Conservation (phyloP, 1,284 basidiomycete genomes). For the Pulveroboletus ridleyi region DNA sequence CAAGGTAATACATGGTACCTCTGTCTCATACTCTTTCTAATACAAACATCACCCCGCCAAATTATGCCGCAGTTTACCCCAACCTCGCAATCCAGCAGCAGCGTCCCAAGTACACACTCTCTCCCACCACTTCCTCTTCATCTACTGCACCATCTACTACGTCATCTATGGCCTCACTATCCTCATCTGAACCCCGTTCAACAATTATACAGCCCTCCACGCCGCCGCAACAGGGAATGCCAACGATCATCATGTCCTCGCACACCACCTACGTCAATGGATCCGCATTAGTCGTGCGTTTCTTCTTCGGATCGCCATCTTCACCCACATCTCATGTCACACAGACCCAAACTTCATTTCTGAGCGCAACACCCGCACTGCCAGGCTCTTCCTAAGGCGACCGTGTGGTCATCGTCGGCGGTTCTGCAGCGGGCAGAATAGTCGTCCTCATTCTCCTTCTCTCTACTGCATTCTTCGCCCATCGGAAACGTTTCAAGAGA, state of each 20-base stretch:
- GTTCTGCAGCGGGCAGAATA: constrained; percentile 50
- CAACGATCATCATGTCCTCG: constrained; percentile 28
- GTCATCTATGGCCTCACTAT: constrained; percentile 3
- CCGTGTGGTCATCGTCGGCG: constrained; percentile 52
- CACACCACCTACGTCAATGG: constrained; percentile 30
- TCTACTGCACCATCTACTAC: not conserved
- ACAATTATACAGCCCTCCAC: constrained; percentile 7
- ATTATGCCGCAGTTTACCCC: constrained; percentile 16
- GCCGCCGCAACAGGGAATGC: constrained; percentile 9
- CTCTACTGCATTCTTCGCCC: constrained; percentile 47
- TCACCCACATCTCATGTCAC: not conserved
- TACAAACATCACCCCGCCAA: not conserved
- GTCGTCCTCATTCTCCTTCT: constrained; percentile 46
- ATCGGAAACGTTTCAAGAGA: constrained; percentile 48
- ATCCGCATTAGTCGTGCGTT: constrained; percentile 26
- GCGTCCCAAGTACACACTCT: constrained; percentile 2
- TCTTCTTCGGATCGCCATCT: not conserved
- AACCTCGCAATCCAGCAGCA: not conserved
- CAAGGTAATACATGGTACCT: constrained; percentile 20
- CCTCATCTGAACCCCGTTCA: constrained; percentile 10
- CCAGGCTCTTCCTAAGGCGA: constrained; percentile 18
- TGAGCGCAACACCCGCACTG: constrained; percentile 27
- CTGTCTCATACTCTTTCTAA: not conserved
- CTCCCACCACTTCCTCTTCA: constrained; percentile 11
- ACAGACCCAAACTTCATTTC: constrained; percentile 23